Base-by-base conservation (phyloP, 257 asterid species). In the Cruciata laevipes region DNA sequence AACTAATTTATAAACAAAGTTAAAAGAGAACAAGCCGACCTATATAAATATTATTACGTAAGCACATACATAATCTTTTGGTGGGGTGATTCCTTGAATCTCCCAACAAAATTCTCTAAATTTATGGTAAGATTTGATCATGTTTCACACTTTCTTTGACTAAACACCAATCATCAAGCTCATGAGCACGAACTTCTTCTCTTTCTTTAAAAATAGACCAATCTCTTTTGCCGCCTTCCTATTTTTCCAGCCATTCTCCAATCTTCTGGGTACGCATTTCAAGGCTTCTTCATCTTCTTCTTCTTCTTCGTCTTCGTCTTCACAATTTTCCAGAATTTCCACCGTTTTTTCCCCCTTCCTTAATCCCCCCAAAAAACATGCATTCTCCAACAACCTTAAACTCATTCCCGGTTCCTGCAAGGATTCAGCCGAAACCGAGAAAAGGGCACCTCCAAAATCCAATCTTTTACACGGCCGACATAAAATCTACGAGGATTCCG, bases 241-340 rank as follows among this genome's bases (percentile, higher is more conserved):
- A 20, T 20, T 58, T 10, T 58, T 57, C 3, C 30, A 24, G 18
- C 69, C 61, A 66, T 49, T 38, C 61, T 27, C 21, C 12, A 23
- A 33, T 61, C n/a, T 47, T 20, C 42, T 23, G 42, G 42, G 21
- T 61, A 84, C 85, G 86, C 78, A 69, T 49, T 76, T 69, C 70
- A 25, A 83, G 91, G 17, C 80, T 72, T 47, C 38, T 5, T 44
- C 64, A 53, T 60, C 12, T 44, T 35, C 27, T 10, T 24, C 27
- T 27, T 47, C 12, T 24, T 63, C 27, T 70, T 16, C 53, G 24
- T 30, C 37, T 47, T 66, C 40, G 0, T 33, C 13, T 37, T 65
- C 63, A 56, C 5, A 56, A 21, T 40, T 16, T 4, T 20, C 3
- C 53, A 13, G 20, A 14, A 14, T 47, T 47, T 17, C 20, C 6